Evolutionary conservation across 495 filamentous ascomycete species (phyloP).

Genomic region (Aspergillus campestris): DNA sequence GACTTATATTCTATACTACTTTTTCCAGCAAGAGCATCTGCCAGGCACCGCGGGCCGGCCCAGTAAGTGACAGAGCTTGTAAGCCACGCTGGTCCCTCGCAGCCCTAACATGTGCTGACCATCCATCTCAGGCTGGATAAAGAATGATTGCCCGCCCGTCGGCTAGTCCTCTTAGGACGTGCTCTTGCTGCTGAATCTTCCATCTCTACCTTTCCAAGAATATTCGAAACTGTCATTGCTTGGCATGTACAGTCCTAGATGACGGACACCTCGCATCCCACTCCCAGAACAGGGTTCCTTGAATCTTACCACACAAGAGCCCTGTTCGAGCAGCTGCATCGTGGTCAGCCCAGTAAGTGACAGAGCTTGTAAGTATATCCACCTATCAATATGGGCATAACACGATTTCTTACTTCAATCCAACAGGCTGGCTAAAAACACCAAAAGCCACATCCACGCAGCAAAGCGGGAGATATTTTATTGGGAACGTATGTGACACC

Average conservation of each 20-base stretch:
- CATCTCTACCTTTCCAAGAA: not conserved
- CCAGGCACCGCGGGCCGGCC: constrained; percentile 3
- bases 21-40: not conserved
- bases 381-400: not conserved
- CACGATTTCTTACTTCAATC: too few relatives aligned
- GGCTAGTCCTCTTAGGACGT: not conserved
- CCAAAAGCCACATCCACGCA: too few relatives aligned
- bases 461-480: too few relatives aligned
- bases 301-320: too few relatives aligned
- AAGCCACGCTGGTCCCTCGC: not conserved
- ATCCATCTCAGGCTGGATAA: constrained; percentile 4
- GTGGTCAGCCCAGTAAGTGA: not conserved
- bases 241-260: not conserved
- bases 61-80: constrained; percentile 9
- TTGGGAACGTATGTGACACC: too few relatives aligned
- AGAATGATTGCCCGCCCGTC: constrained; percentile 1
- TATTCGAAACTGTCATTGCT: not conserved
- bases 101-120: not conserved
- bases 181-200: not conserved
- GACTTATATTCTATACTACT: not conserved
- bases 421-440: too few relatives aligned
- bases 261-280: too few relatives aligned
- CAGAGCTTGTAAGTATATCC: constrained; percentile 1
- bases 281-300: too few relatives aligned
- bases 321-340: too few relatives aligned